phyloP scores from a whole-genome alignment of 768 basidiomycete species.

The Hydnum rufescens region DNA sequence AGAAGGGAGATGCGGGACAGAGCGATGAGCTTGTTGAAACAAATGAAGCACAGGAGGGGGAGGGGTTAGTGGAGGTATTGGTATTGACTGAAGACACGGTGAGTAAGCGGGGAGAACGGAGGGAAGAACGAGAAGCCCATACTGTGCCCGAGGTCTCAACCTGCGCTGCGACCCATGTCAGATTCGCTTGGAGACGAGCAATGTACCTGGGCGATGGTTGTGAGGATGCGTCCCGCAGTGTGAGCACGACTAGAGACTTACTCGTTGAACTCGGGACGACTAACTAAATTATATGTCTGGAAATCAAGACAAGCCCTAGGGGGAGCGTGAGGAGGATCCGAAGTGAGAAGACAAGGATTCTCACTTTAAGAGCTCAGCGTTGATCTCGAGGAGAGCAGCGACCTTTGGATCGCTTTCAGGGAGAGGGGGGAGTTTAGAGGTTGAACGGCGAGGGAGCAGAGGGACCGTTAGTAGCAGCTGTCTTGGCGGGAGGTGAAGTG shows the following conservation, averaged over 20 bases:
- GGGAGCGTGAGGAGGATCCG: neutral
- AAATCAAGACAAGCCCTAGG: neutral
- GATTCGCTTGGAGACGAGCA: neutral
- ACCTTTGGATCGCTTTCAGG: neutral
- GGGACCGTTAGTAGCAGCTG: too few species aligned
- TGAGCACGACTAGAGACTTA: neutral
- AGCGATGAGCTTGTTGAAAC: neutral
- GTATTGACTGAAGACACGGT: neutral
- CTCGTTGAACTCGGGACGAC: neutral
- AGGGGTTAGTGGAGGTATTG: neutral
- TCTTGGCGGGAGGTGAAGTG: too few species aligned
- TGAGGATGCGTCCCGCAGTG: neutral
- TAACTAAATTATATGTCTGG: neutral
- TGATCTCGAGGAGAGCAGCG: neutral
- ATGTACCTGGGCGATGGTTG: neutral
- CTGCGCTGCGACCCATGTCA: neutral
- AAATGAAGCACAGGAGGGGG: neutral
- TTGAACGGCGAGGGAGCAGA: too few species aligned
- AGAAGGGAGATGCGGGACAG: neutral
- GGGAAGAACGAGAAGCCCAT: neutral
- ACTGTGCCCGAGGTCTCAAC: neutral
- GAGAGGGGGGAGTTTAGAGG: too few species aligned
- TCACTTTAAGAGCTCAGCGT: neutral
- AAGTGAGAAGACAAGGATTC: neutral
- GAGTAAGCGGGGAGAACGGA: neutral